Evolutionary conservation across 129 eudicot species (phyloP).

Genomic region (Chrysanthemum makinoi): DNA sequence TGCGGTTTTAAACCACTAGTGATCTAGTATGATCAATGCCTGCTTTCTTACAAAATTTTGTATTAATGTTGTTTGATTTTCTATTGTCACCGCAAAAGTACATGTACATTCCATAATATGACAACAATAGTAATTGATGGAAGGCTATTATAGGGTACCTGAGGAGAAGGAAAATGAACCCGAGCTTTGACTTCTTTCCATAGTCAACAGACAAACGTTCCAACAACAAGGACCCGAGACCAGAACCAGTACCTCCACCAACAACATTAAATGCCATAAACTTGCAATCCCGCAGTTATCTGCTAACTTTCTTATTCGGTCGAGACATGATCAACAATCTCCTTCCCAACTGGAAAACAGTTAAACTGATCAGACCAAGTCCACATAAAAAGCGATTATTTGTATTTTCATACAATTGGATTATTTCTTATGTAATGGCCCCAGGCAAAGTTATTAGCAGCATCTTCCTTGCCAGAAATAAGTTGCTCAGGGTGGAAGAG

Average conservation of each 20-base stretch:
- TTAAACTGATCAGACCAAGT: constrained; percentile 5
- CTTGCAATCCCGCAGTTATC: constrained; percentile 99
- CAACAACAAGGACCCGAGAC: constrained; percentile 93
- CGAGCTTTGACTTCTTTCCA: constrained; percentile 98
- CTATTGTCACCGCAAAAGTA: background rate
- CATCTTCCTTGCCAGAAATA: constrained; percentile 97
- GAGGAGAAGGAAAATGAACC: constrained; percentile 97
- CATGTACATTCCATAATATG: too few species aligned
- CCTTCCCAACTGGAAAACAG: constrained; percentile 76
- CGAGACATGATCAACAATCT: constrained; percentile 89
- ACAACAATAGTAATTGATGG: too few species aligned
- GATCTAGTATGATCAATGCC: background rate
- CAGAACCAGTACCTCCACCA: constrained; percentile 99
- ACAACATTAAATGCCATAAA: constrained; percentile 92
- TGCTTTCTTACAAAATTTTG: background rate
- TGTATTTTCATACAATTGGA: background rate
- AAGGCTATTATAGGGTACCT: constrained; percentile 37
- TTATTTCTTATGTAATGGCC: constrained; percentile 83
- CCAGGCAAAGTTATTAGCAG: constrained; percentile 96
- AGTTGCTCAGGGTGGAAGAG: constrained; percentile 98
- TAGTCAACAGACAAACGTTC: constrained; percentile 98
- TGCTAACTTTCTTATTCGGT: constrained; percentile 90
- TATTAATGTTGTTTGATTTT: background rate
- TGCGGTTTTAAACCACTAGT: background rate
- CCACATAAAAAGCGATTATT: background rate